Conservation (phyloP, 2,329 filamentous ascomycete genomes). For the Eurotiales sp. region DNA sequence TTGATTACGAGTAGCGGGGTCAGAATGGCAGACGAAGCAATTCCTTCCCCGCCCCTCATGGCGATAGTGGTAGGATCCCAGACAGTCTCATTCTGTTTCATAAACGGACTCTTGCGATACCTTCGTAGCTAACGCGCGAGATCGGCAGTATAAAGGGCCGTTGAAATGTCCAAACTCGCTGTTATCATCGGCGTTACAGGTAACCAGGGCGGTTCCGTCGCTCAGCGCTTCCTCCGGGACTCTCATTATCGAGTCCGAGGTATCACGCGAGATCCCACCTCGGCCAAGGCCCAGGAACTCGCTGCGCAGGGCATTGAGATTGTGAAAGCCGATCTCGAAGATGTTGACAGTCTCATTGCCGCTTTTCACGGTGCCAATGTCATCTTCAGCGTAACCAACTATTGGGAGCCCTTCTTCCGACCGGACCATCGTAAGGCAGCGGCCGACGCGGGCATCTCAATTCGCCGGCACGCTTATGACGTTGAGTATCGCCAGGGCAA, state of each 20-base stretch:
- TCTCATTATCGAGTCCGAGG: slow-evolving; percentile 52
- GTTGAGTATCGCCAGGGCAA: slow-evolving; percentile 24
- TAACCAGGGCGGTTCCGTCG: slow-evolving; percentile 57
- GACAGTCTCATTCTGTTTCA: no score
- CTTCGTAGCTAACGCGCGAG: no score
- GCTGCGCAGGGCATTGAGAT: slow-evolving; percentile 48
- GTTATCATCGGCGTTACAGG: slow-evolving; percentile 59
- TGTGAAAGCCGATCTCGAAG: slow-evolving; percentile 50
- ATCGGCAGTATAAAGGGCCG: no score
- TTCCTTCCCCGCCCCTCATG: no score
- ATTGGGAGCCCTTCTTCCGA: slow-evolving; percentile 47
- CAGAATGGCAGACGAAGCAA: no score
- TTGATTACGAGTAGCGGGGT: no score
- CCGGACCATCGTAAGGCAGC: slow-evolving; percentile 42
- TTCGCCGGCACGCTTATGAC: slow-evolving; percentile 28
- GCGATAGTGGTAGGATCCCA: no score
- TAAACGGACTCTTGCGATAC: no score
- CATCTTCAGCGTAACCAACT: slow-evolving; percentile 52
- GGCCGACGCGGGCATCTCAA: slow-evolving; percentile 37
- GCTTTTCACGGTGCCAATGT: slow-evolving; percentile 47
- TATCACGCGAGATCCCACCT: slow-evolving; percentile 51
- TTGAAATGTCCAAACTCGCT: slow-evolving; percentile 33
- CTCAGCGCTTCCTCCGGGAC: slow-evolving; percentile 41
- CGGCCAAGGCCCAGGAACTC: slow-evolving; percentile 45
- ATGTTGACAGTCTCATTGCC: slow-evolving; percentile 41